Conservation (phyloP, 441 rosid genomes). For the Dalechampia spathulata region DNA sequence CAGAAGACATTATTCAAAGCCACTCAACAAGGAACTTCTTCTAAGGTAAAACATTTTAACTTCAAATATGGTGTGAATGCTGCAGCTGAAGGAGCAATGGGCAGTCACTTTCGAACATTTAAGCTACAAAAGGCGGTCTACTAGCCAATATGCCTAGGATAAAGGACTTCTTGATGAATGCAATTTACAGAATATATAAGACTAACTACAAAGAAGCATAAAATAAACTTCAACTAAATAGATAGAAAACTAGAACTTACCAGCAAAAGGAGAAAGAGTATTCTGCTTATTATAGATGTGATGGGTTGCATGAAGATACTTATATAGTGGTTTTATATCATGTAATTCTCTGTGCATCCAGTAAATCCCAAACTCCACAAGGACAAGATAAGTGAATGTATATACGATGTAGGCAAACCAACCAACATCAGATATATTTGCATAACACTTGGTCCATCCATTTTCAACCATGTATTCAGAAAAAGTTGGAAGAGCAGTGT, state of each 20-base stretch:
- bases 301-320: constrained; percentile 86
- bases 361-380: constrained; percentile 85
- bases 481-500: constrained; percentile 67
- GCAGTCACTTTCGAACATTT: too few relatives aligned
- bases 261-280: constrained; percentile 95
- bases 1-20: neutral
- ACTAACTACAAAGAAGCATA: neutral
- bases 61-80: neutral
- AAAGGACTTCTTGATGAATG: too few relatives aligned
- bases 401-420: constrained; percentile 44
- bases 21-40: neutral
- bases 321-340: constrained; percentile 90
- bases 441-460: constrained; percentile 84
- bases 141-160: too few relatives aligned
- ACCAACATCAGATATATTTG: constrained; percentile 55
- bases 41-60: neutral
- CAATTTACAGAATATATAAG: too few relatives aligned
- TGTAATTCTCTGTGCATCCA: constrained; percentile 97
- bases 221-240: neutral
- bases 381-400: constrained; percentile 44
- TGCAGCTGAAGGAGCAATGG: too few relatives aligned
- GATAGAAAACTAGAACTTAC: constrained; percentile 38
- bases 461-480: constrained; percentile 81
- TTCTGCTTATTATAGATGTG: constrained; percentile 97
- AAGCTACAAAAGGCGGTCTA: too few relatives aligned